Evolutionary conservation across 208 protist species (phyloP).

Genomic region (Naegleria lovaniensis): DNA sequence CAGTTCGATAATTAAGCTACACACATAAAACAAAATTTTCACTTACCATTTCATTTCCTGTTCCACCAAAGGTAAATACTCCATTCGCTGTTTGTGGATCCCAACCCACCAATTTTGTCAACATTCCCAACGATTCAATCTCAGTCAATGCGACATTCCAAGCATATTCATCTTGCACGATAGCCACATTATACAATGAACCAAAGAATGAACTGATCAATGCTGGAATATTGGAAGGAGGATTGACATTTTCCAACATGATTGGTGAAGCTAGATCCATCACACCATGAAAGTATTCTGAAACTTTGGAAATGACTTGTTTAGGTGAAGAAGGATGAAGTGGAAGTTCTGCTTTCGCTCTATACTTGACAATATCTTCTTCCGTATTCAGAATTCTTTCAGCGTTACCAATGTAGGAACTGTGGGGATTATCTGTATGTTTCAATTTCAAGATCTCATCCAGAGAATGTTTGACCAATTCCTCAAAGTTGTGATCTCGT

Average conservation of each 20-base stretch:
- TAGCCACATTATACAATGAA: not conserved
- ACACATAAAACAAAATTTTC: too few species aligned
- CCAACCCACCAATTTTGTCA: not conserved
- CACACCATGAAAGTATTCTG: not conserved
- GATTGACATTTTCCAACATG: not conserved
- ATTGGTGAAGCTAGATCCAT: not conserved
- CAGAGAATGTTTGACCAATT: not conserved
- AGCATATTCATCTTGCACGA: not conserved
- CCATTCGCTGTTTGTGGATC: not conserved
- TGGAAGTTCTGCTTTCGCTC: not conserved
- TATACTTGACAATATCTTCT: not conserved
- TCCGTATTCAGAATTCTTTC: not conserved
- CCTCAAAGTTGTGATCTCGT: not conserved
- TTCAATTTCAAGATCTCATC: not conserved
- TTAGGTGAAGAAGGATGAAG: not conserved
- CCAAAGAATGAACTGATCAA: not conserved
- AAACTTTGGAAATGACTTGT: not conserved
- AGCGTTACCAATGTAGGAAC: not conserved
- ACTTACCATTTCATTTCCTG: conserved; percentile 1
- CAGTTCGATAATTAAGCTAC: too few species aligned
- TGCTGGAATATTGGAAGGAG: not conserved
- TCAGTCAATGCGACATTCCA: not conserved
- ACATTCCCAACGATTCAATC: not conserved
- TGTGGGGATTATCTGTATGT: not conserved
- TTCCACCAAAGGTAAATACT: not conserved